Evolutionary conservation across 352 stramenopile species (phyloP).

Genomic region (Pythium sukuiense): DNA sequence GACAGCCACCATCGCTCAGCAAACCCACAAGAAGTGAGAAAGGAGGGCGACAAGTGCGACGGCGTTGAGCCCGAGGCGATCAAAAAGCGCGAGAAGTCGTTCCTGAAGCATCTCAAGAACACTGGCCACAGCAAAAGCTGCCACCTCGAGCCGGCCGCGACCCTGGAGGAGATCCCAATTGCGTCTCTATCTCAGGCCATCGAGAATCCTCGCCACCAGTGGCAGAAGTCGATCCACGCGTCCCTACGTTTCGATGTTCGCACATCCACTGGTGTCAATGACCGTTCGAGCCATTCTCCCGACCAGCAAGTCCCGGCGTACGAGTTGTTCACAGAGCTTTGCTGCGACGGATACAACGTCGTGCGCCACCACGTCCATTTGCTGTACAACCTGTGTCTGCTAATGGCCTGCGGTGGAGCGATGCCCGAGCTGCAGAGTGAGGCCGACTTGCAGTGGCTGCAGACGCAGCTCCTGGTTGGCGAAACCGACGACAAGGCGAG

Average conservation of each 20-base stretch:
- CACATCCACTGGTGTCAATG: background rate
- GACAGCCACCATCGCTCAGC: slow-evolving; percentile 2
- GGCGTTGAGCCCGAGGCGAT: background rate
- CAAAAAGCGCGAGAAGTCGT: slow-evolving; percentile 24
- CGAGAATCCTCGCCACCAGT: slow-evolving; percentile 13
- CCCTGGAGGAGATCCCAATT: background rate
- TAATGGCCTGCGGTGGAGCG: slow-evolving; percentile 30
- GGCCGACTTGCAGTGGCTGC: slow-evolving; percentile 41
- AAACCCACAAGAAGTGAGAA: background rate
- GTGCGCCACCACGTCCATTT: slow-evolving; percentile 33
- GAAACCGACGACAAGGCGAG: slow-evolving; percentile 31
- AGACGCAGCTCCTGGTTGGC: slow-evolving; percentile 30
- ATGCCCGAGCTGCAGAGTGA: slow-evolving; percentile 41
- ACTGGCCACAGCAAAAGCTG: slow-evolving; percentile 29
- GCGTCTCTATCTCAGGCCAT: background rate
- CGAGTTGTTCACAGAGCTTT: slow-evolving; percentile 28
- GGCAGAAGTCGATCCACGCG: slow-evolving; percentile 27
- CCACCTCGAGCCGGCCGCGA: slow-evolving; percentile 7
- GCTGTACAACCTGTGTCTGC: slow-evolving; percentile 36
- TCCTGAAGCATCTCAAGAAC: slow-evolving; percentile 32
- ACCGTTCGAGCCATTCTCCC: background rate
- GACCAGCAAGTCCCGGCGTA: slow-evolving; percentile 19
- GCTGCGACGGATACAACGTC: slow-evolving; percentile 32
- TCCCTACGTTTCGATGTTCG: slow-evolving; percentile 20
- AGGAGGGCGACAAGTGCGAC: background rate